A percentile compares a stretch with the other conserved stretches of the same genome.
Conservation (phyloP, 2,329 filamentous ascomycete species). For the Graphilbum fragrans region DNA sequence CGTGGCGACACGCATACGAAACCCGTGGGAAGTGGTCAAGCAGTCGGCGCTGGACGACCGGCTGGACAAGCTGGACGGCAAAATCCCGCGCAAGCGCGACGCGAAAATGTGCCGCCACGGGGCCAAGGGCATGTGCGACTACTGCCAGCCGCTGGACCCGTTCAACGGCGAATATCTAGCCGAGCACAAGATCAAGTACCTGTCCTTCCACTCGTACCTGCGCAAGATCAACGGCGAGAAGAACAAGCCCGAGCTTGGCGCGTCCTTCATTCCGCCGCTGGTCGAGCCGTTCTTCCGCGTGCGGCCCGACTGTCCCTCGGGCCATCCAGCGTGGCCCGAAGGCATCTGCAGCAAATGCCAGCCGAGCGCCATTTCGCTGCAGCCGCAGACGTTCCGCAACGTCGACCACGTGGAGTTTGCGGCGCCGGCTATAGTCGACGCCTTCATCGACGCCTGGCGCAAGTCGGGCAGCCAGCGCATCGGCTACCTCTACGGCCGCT, state of each 20-base stretch:
- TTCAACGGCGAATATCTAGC: constrained; percentile 80
- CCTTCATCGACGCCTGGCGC: constrained; percentile 87
- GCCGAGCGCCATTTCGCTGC: constrained; percentile 88
- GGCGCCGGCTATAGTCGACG: constrained; percentile 70
- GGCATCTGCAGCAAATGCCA: constrained; percentile 98
- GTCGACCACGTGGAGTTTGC: constrained; percentile 98
- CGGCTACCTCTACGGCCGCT: constrained; percentile 83
- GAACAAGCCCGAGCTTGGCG: constrained; percentile 88
- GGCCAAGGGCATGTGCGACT: constrained; percentile 97
- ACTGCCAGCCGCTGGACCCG: constrained; percentile 93
- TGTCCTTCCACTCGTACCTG: constrained; percentile 89
- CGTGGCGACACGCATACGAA: constrained; percentile 56
- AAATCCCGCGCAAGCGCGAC: constrained; percentile 66
- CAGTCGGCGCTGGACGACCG: constrained; percentile 81
- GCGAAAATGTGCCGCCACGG: constrained; percentile 89
- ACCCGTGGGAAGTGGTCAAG: constrained; percentile 84
- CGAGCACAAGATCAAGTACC: constrained; percentile 97
- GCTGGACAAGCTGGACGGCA: constrained; percentile 80
- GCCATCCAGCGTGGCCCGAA: constrained; percentile 86
- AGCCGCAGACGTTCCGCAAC: constrained; percentile 90
- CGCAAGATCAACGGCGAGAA: constrained; percentile 92
- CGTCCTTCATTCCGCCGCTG: constrained; percentile 90
- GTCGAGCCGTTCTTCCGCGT: constrained; percentile 90
- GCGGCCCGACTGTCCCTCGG: constrained; percentile 77
- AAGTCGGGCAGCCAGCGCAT: constrained; percentile 72